phyloP scores from a whole-genome alignment of 306 rosid species.

The Cicer pinnatifidum region DNA sequence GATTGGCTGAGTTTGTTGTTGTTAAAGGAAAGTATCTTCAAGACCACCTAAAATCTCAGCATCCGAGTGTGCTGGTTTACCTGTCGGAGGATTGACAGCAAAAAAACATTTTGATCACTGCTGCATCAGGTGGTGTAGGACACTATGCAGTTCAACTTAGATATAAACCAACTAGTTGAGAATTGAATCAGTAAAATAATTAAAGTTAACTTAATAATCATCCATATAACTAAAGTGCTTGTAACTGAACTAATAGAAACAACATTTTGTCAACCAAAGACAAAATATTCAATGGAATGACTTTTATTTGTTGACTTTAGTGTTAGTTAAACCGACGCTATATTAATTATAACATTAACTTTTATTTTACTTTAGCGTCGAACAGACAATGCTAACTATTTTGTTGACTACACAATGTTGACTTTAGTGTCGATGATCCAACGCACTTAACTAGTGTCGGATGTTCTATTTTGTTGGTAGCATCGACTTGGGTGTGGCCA shows the following conservation, averaged over 20 bases:
- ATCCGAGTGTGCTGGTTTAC: conserved; percentile 61
- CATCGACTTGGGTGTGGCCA: too few species aligned
- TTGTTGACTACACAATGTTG: too few species aligned
- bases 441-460: too few species aligned
- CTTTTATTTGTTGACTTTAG: too few species aligned
- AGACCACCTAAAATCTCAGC: conserved; percentile 63
- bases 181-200: conserved; percentile 23
- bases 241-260: conserved; percentile 17
- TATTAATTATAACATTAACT: too few species aligned
- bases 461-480: too few species aligned
- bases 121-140: conserved; percentile 91
- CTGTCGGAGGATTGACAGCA: conserved; percentile 62
- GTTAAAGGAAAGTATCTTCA: conserved; percentile 54
- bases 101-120: conserved; percentile 70
- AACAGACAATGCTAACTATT: too few species aligned
- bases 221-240: background rate
- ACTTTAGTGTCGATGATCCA: too few species aligned
- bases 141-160: conserved; percentile 72
- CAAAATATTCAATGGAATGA: background rate
- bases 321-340: too few species aligned
- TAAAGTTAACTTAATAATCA: background rate
- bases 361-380: too few species aligned
- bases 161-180: background rate
- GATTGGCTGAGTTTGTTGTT: conserved; percentile 67
- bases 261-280: background rate